These are phyloP conservation scores for Suillus discolor DNA, from an alignment of 768 basidiomycete species.

Conservation along the genomic window DNA sequence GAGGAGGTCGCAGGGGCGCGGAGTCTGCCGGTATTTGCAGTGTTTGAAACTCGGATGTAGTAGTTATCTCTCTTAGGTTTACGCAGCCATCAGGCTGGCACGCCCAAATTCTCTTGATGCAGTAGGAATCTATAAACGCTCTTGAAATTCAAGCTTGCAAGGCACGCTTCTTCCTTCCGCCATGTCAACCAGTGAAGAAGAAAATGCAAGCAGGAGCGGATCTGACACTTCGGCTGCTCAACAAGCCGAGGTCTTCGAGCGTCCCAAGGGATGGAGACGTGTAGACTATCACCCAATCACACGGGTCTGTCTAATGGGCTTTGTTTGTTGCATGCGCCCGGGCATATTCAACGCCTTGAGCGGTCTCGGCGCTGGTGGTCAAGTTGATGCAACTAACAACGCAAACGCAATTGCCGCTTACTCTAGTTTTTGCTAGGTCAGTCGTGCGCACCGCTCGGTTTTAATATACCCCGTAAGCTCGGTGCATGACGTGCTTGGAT, in stretches of 20 bases:
- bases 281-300: slow-evolving; percentile 55
- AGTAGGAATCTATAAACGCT: no score
- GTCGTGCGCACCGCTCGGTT: slow-evolving; percentile 32
- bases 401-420: slow-evolving; percentile 71
- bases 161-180: background rate
- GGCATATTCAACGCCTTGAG: slow-evolving; percentile 76
- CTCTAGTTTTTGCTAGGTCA: slow-evolving; percentile 67
- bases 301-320: slow-evolving; percentile 57
- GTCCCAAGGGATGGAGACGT: slow-evolving; percentile 51
- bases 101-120: no score
- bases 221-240: slow-evolving; percentile 6
- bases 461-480: no score
- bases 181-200: background rate
- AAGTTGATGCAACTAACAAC: slow-evolving; percentile 59
- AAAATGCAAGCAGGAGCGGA: background rate
- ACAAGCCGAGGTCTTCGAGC: slow-evolving; percentile 34
- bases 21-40: no score
- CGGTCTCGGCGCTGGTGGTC: slow-evolving; percentile 75
- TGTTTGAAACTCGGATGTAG: no score
- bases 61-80: no score
- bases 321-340: slow-evolving; percentile 48
- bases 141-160: background rate
- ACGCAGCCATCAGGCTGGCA: no score
- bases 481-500: slow-evolving; percentile 80
- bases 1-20: no score